phyloP scores from a whole-genome alignment of 371 early-diverging fungal genomes.

The Circinella minor region DNA sequence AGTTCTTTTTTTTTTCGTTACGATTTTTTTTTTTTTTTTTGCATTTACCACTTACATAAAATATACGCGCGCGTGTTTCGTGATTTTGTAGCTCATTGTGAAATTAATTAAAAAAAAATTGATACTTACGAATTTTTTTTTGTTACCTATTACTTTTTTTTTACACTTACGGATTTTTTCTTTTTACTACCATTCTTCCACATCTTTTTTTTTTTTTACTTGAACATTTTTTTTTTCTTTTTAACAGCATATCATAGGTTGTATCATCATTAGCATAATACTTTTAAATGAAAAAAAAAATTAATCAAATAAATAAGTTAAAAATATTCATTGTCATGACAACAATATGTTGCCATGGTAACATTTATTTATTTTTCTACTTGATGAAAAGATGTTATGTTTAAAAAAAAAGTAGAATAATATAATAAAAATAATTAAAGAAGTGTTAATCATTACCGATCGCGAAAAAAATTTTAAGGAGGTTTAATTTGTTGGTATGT shows the following conservation, averaged over 20 bases:
- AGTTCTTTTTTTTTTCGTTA: conserved; percentile 12
- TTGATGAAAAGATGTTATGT: too few relatives aligned
- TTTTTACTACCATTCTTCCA: too few relatives aligned
- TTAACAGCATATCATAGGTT: neutral
- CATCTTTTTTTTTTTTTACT: too few relatives aligned
- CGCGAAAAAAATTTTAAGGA: too few relatives aligned
- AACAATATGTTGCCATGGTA: neutral
- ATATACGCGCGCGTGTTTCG: neutral
- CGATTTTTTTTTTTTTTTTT: conserved; percentile 10
- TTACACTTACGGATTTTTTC: neutral
- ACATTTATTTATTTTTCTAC: neutral
- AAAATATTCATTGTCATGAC: too few relatives aligned
- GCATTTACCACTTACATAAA: neutral
- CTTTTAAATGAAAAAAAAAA: too few relatives aligned
- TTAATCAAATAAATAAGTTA: too few relatives aligned
- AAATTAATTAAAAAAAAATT: conserved; percentile 5
- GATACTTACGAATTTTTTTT: conserved; percentile 6
- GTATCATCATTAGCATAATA: neutral
- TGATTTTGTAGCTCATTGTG: neutral
- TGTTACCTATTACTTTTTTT: neutral
- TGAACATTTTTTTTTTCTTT: too few relatives aligned
- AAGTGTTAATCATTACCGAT: too few relatives aligned
- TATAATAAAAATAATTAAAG: too few relatives aligned
- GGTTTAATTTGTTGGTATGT: neutral
- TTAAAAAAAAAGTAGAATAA: too few relatives aligned